Evolutionary conservation across 352 stramenopile genomes (phyloP).

Genomic region (Phytophthora pinifolia): DNA sequence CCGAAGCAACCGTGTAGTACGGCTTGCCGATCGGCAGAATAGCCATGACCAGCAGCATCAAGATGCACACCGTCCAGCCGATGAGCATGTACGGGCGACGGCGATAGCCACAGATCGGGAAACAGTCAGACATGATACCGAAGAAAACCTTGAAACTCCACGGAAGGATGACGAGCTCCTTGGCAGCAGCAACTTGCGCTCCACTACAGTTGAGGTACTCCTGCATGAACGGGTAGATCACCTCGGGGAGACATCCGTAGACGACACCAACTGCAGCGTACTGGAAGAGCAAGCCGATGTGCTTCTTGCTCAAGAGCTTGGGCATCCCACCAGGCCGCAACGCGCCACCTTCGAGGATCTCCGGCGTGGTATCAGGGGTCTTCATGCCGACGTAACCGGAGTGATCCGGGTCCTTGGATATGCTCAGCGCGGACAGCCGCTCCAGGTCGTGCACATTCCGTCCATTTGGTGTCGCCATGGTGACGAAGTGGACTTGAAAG

Average conservation of each 20-base stretch:
- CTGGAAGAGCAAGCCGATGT: slow-evolving; percentile 42
- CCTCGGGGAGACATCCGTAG: slow-evolving; percentile 38
- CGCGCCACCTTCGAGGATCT: slow-evolving; percentile 30
- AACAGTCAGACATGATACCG: slow-evolving; percentile 26
- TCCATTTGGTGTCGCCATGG: slow-evolving; percentile 15
- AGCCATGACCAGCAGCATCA: slow-evolving; percentile 48
- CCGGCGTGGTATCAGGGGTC: slow-evolving; percentile 18
- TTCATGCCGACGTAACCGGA: slow-evolving; percentile 25
- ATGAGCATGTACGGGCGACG: slow-evolving; percentile 59
- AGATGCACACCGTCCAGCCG: slow-evolving; percentile 45
- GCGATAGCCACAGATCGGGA: slow-evolving; percentile 51
- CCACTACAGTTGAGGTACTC: slow-evolving; percentile 45
- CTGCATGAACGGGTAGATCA: slow-evolving; percentile 48
- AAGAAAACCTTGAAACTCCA: slow-evolving; percentile 63
- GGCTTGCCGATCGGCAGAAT: slow-evolving; percentile 34
- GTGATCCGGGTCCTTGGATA: slow-evolving; percentile 22
- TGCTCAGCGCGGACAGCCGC: slow-evolving; percentile 38
- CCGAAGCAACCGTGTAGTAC: slow-evolving; percentile 41
- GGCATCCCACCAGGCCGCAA: slow-evolving; percentile 29
- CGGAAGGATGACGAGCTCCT: slow-evolving; percentile 36
- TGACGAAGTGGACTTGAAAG: background rate
- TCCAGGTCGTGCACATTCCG: slow-evolving; percentile 25
- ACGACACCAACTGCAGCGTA: slow-evolving; percentile 44
- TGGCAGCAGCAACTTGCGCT: slow-evolving; percentile 37
- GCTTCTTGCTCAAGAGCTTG: slow-evolving; percentile 34